A percentile compares a stretch with the other conserved stretches of the same genome.
Evolutionary conservation across 192 early-diverging fungal genomes (phyloP).

Genomic region (Linnemannia schmuckeri): DNA sequence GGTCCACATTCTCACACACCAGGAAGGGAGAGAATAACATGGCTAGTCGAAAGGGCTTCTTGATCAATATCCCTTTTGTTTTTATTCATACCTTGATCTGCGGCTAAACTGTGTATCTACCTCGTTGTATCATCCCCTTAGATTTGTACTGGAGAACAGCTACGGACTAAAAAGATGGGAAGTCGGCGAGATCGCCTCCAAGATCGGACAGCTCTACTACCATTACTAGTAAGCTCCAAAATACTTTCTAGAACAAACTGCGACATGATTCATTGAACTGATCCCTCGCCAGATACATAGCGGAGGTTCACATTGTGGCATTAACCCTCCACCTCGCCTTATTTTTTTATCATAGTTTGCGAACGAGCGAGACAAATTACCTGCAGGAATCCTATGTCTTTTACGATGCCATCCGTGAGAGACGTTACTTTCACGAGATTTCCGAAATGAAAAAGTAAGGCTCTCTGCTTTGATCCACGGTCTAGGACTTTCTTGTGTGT

Average conservation of each 20-base stretch:
- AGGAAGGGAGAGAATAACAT: not conserved
- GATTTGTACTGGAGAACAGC: constrained; percentile 87
- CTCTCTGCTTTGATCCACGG: not conserved
- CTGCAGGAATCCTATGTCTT: constrained; percentile 94
- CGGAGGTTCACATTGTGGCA: not conserved
- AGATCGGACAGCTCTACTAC: constrained; percentile 95
- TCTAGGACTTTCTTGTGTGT: not conserved
- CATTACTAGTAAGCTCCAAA: constrained; percentile 73
- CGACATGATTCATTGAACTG: constrained; percentile 59
- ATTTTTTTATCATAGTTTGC: constrained; percentile 62
- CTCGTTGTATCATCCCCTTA: constrained; percentile 34
- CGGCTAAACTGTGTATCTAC: not conserved
- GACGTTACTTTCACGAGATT: constrained; percentile 96
- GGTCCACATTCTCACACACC: not conserved
- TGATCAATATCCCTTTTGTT: not conserved
- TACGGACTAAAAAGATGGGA: constrained; percentile 98
- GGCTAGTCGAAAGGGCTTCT: not conserved
- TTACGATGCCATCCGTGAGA: constrained; percentile 95
- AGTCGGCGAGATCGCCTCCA: constrained; percentile 98
- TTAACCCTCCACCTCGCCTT: constrained; percentile 1
- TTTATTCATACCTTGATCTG: not conserved
- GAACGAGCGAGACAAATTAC: constrained; percentile 98
- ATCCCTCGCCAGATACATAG: not conserved
- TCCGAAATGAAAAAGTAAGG: constrained; percentile 89
- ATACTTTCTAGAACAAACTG: constrained; percentile 58